A percentile compares a stretch with the other conserved stretches of the same genome.
Evolutionary conservation across 2,329 filamentous ascomycete species (phyloP).

Genomic region (Reticulascus tulasneorum): DNA sequence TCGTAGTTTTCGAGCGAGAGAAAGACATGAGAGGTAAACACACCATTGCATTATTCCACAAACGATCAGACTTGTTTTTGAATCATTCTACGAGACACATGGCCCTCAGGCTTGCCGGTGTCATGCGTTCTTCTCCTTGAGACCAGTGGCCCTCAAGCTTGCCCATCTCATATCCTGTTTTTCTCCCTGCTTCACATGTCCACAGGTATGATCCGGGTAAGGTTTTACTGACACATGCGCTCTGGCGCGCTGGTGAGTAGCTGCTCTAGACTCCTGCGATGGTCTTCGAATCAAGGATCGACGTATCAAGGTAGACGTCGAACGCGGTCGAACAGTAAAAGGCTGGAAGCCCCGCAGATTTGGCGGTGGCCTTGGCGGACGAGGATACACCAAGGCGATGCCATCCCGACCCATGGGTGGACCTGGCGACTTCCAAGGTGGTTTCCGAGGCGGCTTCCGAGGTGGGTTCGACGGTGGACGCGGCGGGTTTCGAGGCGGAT

Average conservation of each 20-base stretch:
- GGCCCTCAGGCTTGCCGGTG: slow-evolving; percentile 40
- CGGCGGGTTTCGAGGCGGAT: slow-evolving; percentile 39
- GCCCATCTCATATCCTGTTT: slow-evolving; percentile 41
- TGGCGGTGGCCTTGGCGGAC: slow-evolving; percentile 86
- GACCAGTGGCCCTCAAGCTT: slow-evolving; percentile 54
- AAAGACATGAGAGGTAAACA: slow-evolving; percentile 98
- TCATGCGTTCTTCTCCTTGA: slow-evolving; percentile 38
- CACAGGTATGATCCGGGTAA: slow-evolving; percentile 45
- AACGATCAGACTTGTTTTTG: slow-evolving; percentile 5
- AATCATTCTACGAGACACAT: slow-evolving; percentile 29
- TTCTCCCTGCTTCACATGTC: slow-evolving; percentile 20
- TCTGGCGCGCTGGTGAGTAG: slow-evolving; percentile 61
- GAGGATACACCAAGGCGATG: slow-evolving; percentile 83
- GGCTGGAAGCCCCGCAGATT: slow-evolving; percentile 90
- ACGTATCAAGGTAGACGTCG: slow-evolving; percentile 90
- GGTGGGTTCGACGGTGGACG: slow-evolving; percentile 31
- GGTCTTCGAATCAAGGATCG: slow-evolving; percentile 90
- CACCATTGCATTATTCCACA: slow-evolving; percentile 27
- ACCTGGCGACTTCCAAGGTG: slow-evolving; percentile 55
- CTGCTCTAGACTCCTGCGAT: slow-evolving; percentile 82
- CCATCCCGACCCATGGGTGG: slow-evolving; percentile 66
- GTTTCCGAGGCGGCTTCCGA: slow-evolving; percentile 45
- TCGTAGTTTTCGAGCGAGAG: slow-evolving; percentile 94
- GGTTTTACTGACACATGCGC: slow-evolving; percentile 65
- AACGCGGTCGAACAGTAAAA: slow-evolving; percentile 89